A percentile compares a stretch with the other conserved stretches of the same genome.
These are phyloP conservation scores for Podospora pseudocomata DNA, from an alignment of 495 filamentous ascomycete species.

Conservation along the genomic window DNA sequence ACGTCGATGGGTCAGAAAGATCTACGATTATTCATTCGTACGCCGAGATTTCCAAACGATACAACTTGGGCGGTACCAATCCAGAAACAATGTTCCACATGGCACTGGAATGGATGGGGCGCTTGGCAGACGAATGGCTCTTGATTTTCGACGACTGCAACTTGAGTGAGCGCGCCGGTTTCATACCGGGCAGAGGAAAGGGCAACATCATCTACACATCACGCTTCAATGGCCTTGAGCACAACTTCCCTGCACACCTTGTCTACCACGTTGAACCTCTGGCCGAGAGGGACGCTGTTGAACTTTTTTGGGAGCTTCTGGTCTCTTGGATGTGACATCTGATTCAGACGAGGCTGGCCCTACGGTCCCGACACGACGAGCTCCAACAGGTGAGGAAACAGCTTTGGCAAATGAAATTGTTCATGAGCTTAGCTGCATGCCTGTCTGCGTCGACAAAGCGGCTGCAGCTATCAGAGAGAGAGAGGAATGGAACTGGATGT, in stretches of 20 bases:
- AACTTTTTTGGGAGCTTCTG: constrained; percentile 17
- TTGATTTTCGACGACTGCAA: constrained; percentile 24
- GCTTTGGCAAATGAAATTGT: constrained; percentile 4
- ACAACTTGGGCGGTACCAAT: too few species aligned
- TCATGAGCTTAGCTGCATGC: background rate
- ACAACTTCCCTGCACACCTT: background rate
- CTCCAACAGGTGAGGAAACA: too few species aligned
- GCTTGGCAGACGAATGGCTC: constrained; percentile 22
- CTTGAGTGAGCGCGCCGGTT: background rate
- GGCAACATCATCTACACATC: constrained; percentile 30
- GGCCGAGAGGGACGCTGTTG: constrained; percentile 15
- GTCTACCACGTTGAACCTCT: constrained; percentile 12
- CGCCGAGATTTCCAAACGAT: too few species aligned
- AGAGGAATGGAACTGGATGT: too few species aligned
- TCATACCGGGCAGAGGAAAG: constrained; percentile 7
- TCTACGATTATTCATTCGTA: too few species aligned
- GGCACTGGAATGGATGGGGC: constrained; percentile 12
- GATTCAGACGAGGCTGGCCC: background rate
- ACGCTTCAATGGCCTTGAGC: background rate
- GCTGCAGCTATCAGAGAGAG: too few species aligned
- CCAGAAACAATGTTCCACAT: too few species aligned
- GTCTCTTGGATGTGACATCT: too few species aligned
- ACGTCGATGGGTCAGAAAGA: constrained; percentile 17
- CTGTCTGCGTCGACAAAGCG: too few species aligned
- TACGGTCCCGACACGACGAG: background rate